Base-by-base conservation (phyloP, 179 eudicot genomes). In the Gypsophila paniculata region DNA sequence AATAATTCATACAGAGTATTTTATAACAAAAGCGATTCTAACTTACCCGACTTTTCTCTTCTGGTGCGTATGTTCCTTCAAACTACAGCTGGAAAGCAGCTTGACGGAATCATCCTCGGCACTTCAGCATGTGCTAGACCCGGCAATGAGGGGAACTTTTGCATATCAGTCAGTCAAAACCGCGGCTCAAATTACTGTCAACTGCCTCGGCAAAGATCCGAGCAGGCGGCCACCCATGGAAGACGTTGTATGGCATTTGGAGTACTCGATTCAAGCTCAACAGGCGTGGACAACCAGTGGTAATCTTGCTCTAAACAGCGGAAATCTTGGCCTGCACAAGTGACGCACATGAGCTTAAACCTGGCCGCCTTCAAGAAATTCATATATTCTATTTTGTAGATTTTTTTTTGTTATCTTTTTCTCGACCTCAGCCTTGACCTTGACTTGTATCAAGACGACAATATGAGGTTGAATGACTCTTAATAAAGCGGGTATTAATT, bases 241-340 rank as follows among this genome's bases (percentile, higher is more conserved):
- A 61, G 99, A 94, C 60, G 96, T 91, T 23, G 86, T 89, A 72
- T 94, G 99, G 99, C 87, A 94, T 71, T 75, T 94, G 87, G 91
- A 94, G 86, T 94, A 94, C 61, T 89, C 99, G 0, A 78, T 87
- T 74, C 97, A 94, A 75, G 92, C 91, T 62, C 99, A 94, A 72
- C 94, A 93, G 80, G 90, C 90, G 15, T 93, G 98, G 97, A 80
- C 82, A 11, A 93, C 81, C 78, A 84, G 87, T 29, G 87, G 86
- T 26, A 84, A 84, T 34, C 85, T 84, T 17, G 86, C 83, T 8
- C 69, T 83, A 22, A 77, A 77, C 65, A 89, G 96, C 58, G 98
- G 98, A 61, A 91, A 89, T 77, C 87, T 91, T 10, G 86, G 86
- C 63, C 69, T 80, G 74, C 68, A 70, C 0, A 79, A 74, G 71